Evolutionary conservation across 139 green algal species (phyloP).

Genomic region (Asterochloris erici): DNA sequence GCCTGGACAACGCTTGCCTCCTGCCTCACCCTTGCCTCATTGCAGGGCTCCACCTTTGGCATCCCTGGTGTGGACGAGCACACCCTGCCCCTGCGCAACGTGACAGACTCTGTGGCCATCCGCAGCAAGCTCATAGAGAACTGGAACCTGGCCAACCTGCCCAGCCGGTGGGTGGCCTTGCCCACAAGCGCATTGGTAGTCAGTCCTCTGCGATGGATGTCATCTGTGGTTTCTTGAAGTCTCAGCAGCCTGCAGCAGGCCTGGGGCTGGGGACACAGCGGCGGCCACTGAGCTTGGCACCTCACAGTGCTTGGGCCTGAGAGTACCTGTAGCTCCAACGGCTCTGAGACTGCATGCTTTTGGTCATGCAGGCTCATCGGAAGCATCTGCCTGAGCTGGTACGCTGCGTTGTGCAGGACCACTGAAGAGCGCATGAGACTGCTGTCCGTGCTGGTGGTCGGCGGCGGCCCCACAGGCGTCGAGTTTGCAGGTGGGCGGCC

Average conservation of each 20-base stretch:
- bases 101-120: constrained; percentile 53
- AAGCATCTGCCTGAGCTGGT: no score
- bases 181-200: no score
- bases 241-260: no score
- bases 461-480: constrained; percentile 80
- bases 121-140: constrained; percentile 65
- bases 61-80: constrained; percentile 80
- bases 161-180: constrained; percentile 26
- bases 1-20: neutral
- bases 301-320: no score
- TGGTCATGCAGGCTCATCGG: no score
- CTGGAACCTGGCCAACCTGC: constrained; percentile 62
- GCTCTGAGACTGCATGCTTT: no score
- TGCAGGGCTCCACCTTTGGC: constrained; percentile 83
- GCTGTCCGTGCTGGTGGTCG: constrained; percentile 82
- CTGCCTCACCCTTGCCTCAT: neutral
- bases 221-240: no score
- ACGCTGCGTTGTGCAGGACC: neutral
- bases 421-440: constrained; percentile 45
- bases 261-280: no score
- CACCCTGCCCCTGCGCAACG: constrained; percentile 70
- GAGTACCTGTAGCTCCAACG: no score
- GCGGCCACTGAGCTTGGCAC: no score
- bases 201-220: no score
- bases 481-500: constrained; percentile 74